A percentile compares a stretch with the other conserved stretches of the same genome.
Conservation (phyloP, 2,329 filamentous ascomycete species). For the Ophiostoma sp. region DNA sequence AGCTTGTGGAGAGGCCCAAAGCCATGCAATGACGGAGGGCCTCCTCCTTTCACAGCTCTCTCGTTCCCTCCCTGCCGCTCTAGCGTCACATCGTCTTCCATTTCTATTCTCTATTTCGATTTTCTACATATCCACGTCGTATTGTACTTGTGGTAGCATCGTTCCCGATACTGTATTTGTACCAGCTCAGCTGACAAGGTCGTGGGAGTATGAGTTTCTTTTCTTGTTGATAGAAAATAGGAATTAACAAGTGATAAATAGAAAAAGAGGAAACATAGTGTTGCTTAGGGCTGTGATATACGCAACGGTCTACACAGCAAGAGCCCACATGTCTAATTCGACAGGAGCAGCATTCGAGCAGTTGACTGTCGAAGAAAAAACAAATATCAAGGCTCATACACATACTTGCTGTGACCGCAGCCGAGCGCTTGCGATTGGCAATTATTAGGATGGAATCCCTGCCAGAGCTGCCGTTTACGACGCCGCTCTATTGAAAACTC, state of each 20-base stretch:
- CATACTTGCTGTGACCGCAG: too few relatives aligned
- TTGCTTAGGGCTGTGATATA: neutral
- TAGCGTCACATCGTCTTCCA: neutral
- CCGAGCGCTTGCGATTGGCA: too few relatives aligned
- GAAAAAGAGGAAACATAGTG: neutral
- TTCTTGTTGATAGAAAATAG: neutral
- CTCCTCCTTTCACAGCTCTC: neutral
- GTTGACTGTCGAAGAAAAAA: too few relatives aligned
- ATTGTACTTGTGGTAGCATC: neutral
- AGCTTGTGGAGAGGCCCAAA: neutral
- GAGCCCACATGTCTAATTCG: neutral
- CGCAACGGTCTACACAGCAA: neutral
- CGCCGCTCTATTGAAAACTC: too few relatives aligned
- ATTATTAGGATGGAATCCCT: too few relatives aligned
- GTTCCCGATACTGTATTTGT: neutral
- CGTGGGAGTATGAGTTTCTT: neutral
- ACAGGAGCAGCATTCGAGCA: too few relatives aligned
- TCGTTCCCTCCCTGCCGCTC: neutral
- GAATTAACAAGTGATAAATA: neutral
- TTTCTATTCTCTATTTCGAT: neutral
- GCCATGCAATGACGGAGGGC: constrained; percentile 2
- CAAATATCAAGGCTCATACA: too few relatives aligned
- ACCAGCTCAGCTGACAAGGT: neutral
- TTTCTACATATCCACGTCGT: neutral
- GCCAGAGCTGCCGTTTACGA: too few relatives aligned